Evolutionary conservation across 75 land plant species (phyloP), one percentile per base, ranked within the genome.

Genomic region (Azolla pinnata): DNA sequence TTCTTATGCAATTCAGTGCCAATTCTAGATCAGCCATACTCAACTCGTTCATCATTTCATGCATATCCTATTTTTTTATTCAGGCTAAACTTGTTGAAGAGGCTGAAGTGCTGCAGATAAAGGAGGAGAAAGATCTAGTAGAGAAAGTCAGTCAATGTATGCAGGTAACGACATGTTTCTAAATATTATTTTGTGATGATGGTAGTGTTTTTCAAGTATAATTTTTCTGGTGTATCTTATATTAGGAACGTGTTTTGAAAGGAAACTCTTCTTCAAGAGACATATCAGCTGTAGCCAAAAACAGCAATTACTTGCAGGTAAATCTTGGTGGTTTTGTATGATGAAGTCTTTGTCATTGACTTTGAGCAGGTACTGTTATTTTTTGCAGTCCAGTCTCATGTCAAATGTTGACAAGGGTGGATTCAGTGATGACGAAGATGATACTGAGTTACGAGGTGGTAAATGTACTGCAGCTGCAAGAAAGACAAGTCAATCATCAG

Each of bases 381-480:
- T 46, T 46, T 3, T 4, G 4, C 49, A 46, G 49, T 18, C 23
- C 21, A 46, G 49, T 23, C 17, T 46, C 24, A 24, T 54, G 18
- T 67, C 60, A 40, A 42, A 31, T 38, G 71, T 57, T 20, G 67
- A 29, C 59, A 32, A 59, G 7, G 75, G 50, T 66, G 62, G 79
- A 2, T 84, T 91, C 45, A 87, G 93, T 67, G 88, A 88, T 63
- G 83, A 80, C 57, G 93, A 90, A 68, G 86, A 75, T 44, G 61
- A 59, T 3, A 62, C 60, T 25, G 44, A 60, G 27, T n/a, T 65
- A 14, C n/a, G 49, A 46, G 49, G 49, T n/a, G n/a, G n/a, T 23
- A 60, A 71, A 9, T 59, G 31, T 24, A 56, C 78, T 33, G 72
- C 73, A 58, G 44, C 81, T 45, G 58, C 75, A 38, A 47, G 27